Conservation (phyloP, 2,329 filamentous ascomycete species). For the Whalleya microplaca region DNA sequence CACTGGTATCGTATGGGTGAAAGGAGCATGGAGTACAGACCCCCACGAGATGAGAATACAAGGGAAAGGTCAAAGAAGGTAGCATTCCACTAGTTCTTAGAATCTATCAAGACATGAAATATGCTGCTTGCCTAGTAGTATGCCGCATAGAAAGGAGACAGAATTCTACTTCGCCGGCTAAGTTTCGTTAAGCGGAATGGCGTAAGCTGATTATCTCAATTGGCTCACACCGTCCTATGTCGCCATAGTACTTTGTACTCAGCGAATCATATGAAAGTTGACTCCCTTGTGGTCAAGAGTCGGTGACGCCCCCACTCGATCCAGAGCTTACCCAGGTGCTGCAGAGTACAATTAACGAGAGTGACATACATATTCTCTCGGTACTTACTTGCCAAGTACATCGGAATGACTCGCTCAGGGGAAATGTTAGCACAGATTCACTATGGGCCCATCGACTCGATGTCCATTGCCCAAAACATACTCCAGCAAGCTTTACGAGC, state of each 20-base stretch:
- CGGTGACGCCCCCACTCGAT: neutral
- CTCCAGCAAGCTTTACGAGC: neutral
- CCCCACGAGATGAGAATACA: neutral
- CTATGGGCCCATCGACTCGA: neutral
- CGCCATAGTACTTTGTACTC: neutral
- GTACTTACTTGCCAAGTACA: neutral
- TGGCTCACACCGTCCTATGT: neutral
- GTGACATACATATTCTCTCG: neutral
- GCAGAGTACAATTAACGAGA: neutral
- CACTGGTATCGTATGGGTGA: neutral
- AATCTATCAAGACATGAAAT: neutral
- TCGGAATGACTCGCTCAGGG: neutral
- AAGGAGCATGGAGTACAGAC: neutral
- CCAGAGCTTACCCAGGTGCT: neutral
- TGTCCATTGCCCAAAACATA: neutral
- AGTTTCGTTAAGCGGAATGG: neutral
- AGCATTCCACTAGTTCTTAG: neutral
- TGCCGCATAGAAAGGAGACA: neutral
- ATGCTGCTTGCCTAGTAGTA: neutral
- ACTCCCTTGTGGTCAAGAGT: neutral
- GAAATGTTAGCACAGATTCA: neutral
- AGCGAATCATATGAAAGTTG: neutral
- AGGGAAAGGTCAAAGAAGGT: neutral
- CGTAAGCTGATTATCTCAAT: neutral
- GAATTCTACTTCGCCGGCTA: neutral